These are phyloP conservation scores for Scedosporium apiospermum DNA, from an alignment of 2,329 filamentous ascomycete genomes.

Conservation along the genomic window DNA sequence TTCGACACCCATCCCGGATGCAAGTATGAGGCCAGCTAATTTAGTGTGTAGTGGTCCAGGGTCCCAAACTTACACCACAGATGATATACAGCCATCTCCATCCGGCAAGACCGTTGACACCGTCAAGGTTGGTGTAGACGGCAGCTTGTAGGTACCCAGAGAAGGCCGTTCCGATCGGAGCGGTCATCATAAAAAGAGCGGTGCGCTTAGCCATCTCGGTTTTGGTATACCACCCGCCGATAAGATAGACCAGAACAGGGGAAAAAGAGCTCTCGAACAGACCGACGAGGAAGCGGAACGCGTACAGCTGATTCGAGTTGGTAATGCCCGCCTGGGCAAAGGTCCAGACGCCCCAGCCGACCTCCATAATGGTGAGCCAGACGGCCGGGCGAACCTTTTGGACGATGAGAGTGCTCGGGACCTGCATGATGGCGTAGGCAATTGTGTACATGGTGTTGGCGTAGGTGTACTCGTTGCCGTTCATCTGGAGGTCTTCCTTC, in stretches of 20 bases:
- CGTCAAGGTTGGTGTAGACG: slow-evolving; percentile 20
- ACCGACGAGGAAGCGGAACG: slow-evolving; percentile 44
- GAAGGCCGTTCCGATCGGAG: slow-evolving; percentile 34
- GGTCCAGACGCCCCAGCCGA: slow-evolving; percentile 28
- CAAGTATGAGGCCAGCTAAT: not conserved
- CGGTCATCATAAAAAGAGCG: slow-evolving; percentile 47
- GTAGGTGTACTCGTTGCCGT: slow-evolving; percentile 18
- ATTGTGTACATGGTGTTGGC: slow-evolving; percentile 37
- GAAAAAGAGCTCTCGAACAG: slow-evolving; percentile 45
- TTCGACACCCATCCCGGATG: not conserved
- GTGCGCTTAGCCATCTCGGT: slow-evolving; percentile 48
- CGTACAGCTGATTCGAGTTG: slow-evolving; percentile 29
- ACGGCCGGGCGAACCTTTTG: slow-evolving; percentile 31
- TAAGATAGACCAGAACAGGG: slow-evolving; percentile 42
- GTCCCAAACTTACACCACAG: not conserved
- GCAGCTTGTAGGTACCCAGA: slow-evolving; percentile 22
- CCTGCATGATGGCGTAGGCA: slow-evolving; percentile 34
- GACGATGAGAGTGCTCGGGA: slow-evolving; percentile 33
- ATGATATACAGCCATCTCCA: slow-evolving; percentile 29
- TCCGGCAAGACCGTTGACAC: slow-evolving; percentile 20
- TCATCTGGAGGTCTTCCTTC: slow-evolving; percentile 15
- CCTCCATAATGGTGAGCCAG: slow-evolving; percentile 28
- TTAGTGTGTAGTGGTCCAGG: too few species aligned
- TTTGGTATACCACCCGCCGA: slow-evolving; percentile 51
- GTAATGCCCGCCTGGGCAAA: slow-evolving; percentile 29